A percentile compares a stretch with the other conserved stretches of the same genome.
phyloP scores from a whole-genome alignment of 2,329 filamentous ascomycete species.

The Neoarthrinium moseri region DNA sequence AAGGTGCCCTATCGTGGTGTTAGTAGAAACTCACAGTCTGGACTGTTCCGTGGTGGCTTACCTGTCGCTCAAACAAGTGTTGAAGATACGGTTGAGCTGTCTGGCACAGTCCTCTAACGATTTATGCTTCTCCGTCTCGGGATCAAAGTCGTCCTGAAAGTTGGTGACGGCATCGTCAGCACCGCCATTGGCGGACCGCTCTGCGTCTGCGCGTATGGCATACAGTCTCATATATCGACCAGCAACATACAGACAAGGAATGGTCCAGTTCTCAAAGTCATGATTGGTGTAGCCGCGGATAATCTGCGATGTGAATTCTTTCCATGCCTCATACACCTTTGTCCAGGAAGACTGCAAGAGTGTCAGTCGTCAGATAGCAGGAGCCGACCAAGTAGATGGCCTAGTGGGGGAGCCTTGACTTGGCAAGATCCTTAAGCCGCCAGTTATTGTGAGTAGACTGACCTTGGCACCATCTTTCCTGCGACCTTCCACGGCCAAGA shows the following conservation, averaged over 20 bases:
- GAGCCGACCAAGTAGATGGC: no score
- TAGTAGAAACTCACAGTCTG: not conserved
- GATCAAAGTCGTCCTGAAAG: constrained; percentile 81
- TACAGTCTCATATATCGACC: constrained; percentile 86
- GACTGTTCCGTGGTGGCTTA: constrained; percentile 39
- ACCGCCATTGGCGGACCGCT: constrained; percentile 44
- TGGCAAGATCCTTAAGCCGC: no score
- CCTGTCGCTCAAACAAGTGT: constrained; percentile 86
- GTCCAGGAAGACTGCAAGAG: constrained; percentile 61
- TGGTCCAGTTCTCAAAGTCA: constrained; percentile 84
- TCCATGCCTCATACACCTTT: constrained; percentile 87
- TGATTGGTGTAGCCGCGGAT: constrained; percentile 77
- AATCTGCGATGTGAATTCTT: constrained; percentile 73
- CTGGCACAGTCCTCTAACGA: constrained; percentile 89
- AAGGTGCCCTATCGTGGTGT: constrained; percentile 64
- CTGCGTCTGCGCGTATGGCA: constrained; percentile 86
- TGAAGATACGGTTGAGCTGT: constrained; percentile 89
- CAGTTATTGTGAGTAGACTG: no score
- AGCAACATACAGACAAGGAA: constrained; percentile 84
- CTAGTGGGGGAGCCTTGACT: no score
- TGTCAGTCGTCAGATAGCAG: constrained; percentile 13
- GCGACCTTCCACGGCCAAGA: constrained; percentile 64
- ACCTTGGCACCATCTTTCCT: constrained; percentile 28
- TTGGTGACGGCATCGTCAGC: constrained; percentile 37
- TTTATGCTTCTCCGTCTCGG: constrained; percentile 73